phyloP scores from a whole-genome alignment of 805 yeast genomes.

The Jamesozyma hellenica region DNA sequence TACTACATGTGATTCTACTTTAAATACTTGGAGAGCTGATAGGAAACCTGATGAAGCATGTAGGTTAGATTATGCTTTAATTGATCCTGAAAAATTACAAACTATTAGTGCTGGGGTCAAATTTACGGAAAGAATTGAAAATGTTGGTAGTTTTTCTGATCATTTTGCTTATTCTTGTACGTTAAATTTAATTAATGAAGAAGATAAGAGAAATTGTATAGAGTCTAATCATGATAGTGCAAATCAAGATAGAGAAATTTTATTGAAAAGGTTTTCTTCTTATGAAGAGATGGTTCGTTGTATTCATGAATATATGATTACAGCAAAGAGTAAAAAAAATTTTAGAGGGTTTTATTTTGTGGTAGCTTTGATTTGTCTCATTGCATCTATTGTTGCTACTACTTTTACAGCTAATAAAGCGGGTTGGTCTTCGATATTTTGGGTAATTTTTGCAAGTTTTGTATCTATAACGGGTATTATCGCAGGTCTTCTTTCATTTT shows the following conservation, averaged over 20 bases:
- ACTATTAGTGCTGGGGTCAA: conserved; percentile 58
- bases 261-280: conserved; percentile 14
- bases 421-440: conserved; percentile 58
- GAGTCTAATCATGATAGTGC: background rate
- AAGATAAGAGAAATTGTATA: background rate
- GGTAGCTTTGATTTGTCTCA: conserved; percentile 39
- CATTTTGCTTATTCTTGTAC: conserved; percentile 73
- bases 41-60: conserved; percentile 57
- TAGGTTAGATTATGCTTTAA: conserved; percentile 80
- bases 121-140: conserved; percentile 61
- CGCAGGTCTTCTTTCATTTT: conserved; percentile 66
- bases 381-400: conserved; percentile 46
- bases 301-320: conserved; percentile 40
- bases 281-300: conserved; percentile 43
- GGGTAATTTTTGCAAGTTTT: conserved; percentile 45
- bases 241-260: conserved; percentile 4
- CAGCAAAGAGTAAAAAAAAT: conserved; percentile 46
- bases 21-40: conserved; percentile 73
- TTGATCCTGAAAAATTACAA: conserved; percentile 44
- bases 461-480: conserved; percentile 57
- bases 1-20: conserved; percentile 76
- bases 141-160: conserved; percentile 74
- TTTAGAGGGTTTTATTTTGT: conserved; percentile 63
- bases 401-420: conserved; percentile 47
- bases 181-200: conserved; percentile 23